Conservation (phyloP, 169 alveolate genomes). For the Miamiensis avidus region DNA sequence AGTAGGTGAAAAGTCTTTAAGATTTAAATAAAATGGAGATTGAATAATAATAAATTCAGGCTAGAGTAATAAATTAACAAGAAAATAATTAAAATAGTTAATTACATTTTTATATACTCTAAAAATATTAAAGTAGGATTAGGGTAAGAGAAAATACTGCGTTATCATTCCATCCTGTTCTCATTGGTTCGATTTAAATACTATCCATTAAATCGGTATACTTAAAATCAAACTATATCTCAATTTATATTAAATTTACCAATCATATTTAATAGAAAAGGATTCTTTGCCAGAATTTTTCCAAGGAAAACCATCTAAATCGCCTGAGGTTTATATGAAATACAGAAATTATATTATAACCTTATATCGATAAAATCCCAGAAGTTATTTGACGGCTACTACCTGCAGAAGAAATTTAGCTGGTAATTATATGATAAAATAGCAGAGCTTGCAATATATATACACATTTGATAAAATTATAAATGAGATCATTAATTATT, state of each 20-base stretch:
- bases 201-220: too few species aligned
- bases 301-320: conserved; percentile 77
- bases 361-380: conserved; percentile 76
- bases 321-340: conserved; percentile 79
- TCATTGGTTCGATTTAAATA: conserved; percentile 77
- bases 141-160: conserved; percentile 33
- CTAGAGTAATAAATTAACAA: too few species aligned
- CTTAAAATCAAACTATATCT: too few species aligned
- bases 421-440: too few species aligned
- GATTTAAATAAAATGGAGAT: neutral
- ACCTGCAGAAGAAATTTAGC: conserved; percentile 61
- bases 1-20: neutral
- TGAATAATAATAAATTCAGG: neutral
- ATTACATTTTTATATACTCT: neutral
- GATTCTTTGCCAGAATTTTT: conserved; percentile 81
- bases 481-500: conserved; percentile 54
- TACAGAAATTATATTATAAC: conserved; percentile 82
- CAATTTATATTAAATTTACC: too few species aligned
- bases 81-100: too few species aligned
- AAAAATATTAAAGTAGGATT: neutral
- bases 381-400: conserved; percentile 70
- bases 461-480: conserved; percentile 11
- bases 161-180: conserved; percentile 73
- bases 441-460: too few species aligned
- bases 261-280: conserved; percentile 71